These are phyloP conservation scores for Hypsizygus marmoreus DNA, from an alignment of 768 basidiomycete species.

Conservation along the genomic window DNA sequence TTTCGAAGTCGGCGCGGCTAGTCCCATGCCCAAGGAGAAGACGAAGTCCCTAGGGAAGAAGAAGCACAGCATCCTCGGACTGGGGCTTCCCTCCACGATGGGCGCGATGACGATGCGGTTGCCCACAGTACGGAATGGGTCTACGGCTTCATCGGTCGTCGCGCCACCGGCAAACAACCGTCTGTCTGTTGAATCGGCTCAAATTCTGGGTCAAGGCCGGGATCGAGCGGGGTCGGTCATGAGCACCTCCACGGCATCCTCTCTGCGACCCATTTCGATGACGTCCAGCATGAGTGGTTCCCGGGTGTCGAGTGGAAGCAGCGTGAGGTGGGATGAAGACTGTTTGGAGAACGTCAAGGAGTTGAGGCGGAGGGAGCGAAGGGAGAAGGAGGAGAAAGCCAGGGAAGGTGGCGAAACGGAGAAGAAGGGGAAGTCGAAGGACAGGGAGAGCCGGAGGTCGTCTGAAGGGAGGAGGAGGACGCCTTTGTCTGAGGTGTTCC, in stretches of 20 bases:
- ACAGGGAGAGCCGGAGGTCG: constrained; percentile 46
- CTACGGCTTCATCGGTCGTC: constrained; percentile 27
- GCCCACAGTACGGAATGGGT: constrained; percentile 40
- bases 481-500: constrained; percentile 62
- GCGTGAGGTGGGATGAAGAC: constrained; percentile 55
- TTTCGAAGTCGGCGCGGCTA: constrained; percentile 66
- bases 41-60: constrained; percentile 49
- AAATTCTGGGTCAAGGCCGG: constrained; percentile 20
- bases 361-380: constrained; percentile 30
- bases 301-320: constrained; percentile 38
- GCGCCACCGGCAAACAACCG: constrained; percentile 23
- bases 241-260: constrained; percentile 35
- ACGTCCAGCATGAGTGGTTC: constrained; percentile 30
- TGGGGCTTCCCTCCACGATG: constrained; percentile 61
- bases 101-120: constrained; percentile 37
- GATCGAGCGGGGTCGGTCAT: constrained; percentile 39
- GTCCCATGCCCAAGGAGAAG: constrained; percentile 36
- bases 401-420: constrained; percentile 22
- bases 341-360: constrained; percentile 47
- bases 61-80: constrained; percentile 63
- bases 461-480: constrained; percentile 57
- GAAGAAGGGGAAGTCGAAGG: constrained; percentile 26
- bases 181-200: constrained; percentile 38
- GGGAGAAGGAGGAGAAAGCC: constrained; percentile 21
- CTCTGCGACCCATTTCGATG: constrained; percentile 46